Evolutionary conservation across 768 basidiomycete genomes (phyloP), one percentile per base, ranked within the genome.

Genomic region (Pisolithus marmoratus): DNA sequence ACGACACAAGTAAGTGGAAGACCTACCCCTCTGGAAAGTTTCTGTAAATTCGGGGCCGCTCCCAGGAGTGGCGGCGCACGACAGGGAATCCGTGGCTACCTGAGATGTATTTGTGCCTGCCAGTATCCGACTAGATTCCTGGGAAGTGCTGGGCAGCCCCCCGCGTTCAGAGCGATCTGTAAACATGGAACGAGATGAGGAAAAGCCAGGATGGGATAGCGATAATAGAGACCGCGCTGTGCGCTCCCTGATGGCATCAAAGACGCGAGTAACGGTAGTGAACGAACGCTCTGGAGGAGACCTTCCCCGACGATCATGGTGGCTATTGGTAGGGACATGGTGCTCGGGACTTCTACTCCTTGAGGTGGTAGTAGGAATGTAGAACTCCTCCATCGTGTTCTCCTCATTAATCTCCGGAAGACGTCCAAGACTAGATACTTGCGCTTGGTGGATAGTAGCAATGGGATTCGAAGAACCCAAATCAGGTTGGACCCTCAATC

Each of bases 11-110:
- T 46, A 24, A 49, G 31, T 40, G 37, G 23, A 20, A 43, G 26
- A 67, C 73, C 37, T 49, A 87, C 93, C 94, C 72, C 87, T 84
- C 60, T 84, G 82, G 67, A 95, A 95, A 66, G 94, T 86, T 63
- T 26, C 57, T 19, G 52, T 56, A 46, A 49, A 52, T 59, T 27
- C 47, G 52, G 51, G 34, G 37, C 23, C 17, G 36, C 59, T 76
- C 4, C 74, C 65, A 27, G 75, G 62, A 38, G 69, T 46, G 12
- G 52, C 66, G 53, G 64, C 62, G 51, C 63, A 63, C 55, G 54
- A 53, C 46, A 38, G 24, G 12, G 19, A 54, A 34, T 20, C 60
- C 40, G 15, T 27, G 34, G 40, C 27, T 7, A 26, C 51, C 36
- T 50, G 20, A 2, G 43, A 23, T 42, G 29, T 20, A 26, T 46